Evolutionary conservation across 495 filamentous ascomycete species (phyloP).

Genomic region (Tetracladium setigerum): DNA sequence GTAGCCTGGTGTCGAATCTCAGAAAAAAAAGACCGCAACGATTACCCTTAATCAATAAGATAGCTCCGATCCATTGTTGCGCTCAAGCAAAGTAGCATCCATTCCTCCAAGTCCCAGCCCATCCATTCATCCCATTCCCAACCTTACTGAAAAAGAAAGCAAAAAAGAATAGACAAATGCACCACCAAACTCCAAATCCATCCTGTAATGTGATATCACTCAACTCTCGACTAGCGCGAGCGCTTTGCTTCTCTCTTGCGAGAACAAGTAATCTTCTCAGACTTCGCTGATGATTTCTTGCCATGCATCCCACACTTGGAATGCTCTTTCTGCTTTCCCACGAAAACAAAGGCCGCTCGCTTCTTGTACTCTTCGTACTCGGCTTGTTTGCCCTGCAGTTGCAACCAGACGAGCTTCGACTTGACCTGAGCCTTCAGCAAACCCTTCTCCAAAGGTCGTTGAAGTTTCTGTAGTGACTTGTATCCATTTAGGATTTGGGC

Average conservation of each 20-base stretch:
- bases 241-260: not conserved
- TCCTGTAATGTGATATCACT: not conserved
- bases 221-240: not conserved
- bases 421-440: constrained; percentile 19
- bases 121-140: not conserved
- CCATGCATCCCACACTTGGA: not conserved
- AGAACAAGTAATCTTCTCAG: not conserved
- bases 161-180: too few relatives aligned
- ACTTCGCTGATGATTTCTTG: not conserved
- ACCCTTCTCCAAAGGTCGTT: constrained; percentile 12
- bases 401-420: constrained; percentile 21
- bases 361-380: constrained; percentile 17
- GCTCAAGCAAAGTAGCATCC: not conserved
- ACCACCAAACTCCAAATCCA: not conserved
- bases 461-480: constrained; percentile 5
- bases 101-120: not conserved
- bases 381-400: constrained; percentile 18
- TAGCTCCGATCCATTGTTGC: too few relatives aligned
- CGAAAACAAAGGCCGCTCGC: not conserved
- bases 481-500: constrained; percentile 8
- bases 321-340: not conserved
- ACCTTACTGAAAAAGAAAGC: not conserved
- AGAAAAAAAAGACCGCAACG: too few relatives aligned
- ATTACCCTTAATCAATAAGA: too few relatives aligned
- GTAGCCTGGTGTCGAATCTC: too few relatives aligned